Conservation (phyloP, 768 basidiomycete genomes). For the Ephemerocybe angulata region DNA sequence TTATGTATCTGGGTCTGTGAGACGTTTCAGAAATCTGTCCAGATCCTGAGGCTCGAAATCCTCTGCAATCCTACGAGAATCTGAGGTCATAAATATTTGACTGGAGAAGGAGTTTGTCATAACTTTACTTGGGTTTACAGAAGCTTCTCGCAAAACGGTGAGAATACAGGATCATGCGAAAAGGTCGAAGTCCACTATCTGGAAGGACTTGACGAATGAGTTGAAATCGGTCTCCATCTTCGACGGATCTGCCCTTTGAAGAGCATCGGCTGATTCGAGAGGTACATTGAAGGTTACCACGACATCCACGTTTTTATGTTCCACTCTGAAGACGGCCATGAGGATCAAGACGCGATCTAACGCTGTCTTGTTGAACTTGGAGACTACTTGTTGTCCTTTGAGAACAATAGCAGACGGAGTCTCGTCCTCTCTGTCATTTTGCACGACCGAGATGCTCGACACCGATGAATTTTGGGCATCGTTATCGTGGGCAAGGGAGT, state of each 20-base stretch:
- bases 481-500: constrained; percentile 90
- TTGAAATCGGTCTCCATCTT: constrained; percentile 48
- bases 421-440: constrained; percentile 40
- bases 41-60: too few species aligned
- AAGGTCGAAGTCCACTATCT: constrained; percentile 63
- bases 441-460: constrained; percentile 33
- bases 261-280: constrained; percentile 40
- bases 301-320: constrained; percentile 69
- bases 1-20: too few species aligned
- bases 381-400: constrained; percentile 64
- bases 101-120: too few species aligned
- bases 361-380: constrained; percentile 65
- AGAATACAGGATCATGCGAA: constrained; percentile 51
- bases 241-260: constrained; percentile 34
- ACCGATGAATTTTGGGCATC: constrained; percentile 54
- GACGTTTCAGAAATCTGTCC: too few species aligned
- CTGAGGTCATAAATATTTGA: too few species aligned
- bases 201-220: constrained; percentile 52
- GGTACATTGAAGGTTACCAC: constrained; percentile 86
- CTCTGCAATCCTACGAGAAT: too few species aligned
- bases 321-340: constrained; percentile 78
- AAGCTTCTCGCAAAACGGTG: too few species aligned
- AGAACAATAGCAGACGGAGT: constrained; percentile 64
- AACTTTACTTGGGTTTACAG: too few species aligned
- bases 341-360: constrained; percentile 72